These are phyloP conservation scores for Lepidopterella palustris DNA, from an alignment of 495 filamentous ascomycete genomes.

Conservation along the genomic window DNA sequence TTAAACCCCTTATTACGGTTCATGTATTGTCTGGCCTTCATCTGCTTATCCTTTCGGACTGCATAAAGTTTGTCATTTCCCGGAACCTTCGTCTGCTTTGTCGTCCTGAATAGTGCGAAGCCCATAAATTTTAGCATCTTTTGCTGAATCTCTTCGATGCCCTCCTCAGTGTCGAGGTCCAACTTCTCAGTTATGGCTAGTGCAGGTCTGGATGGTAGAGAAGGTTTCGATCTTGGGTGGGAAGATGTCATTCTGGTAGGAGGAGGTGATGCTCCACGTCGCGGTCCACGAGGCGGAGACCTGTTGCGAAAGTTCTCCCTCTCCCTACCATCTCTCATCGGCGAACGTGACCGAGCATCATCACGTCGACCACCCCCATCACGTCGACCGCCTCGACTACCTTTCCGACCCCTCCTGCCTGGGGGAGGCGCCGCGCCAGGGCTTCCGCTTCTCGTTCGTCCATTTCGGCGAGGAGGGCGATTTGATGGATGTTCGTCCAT, in stretches of 20 bases:
- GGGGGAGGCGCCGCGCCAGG: no score
- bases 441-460: no score
- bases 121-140: conserved; percentile 83
- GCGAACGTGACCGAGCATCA: background rate
- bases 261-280: background rate
- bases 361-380: conserved; percentile 4
- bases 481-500: no score
- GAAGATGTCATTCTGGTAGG: background rate
- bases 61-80: conserved; percentile 78
- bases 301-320: conserved; percentile 1
- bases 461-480: no score
- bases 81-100: conserved; percentile 82
- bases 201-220: background rate
- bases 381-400: no score
- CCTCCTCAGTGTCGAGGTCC: conserved; percentile 19
- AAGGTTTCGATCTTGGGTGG: background rate
- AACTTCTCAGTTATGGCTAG: conserved; percentile 1
- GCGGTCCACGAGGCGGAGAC: conserved; percentile 19
- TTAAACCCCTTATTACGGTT: conserved; percentile 97
- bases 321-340: conserved; percentile 5
- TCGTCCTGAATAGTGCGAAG: conserved; percentile 75
- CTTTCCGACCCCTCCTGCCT: no score
- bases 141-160: conserved; percentile 58
- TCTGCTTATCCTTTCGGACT: conserved; percentile 90
- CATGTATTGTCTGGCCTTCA: conserved; percentile 97